Evolutionary conservation across 495 filamentous ascomycete species (phyloP), one percentile per base, ranked within the genome.

Genomic region (Neurospora sp.): DNA sequence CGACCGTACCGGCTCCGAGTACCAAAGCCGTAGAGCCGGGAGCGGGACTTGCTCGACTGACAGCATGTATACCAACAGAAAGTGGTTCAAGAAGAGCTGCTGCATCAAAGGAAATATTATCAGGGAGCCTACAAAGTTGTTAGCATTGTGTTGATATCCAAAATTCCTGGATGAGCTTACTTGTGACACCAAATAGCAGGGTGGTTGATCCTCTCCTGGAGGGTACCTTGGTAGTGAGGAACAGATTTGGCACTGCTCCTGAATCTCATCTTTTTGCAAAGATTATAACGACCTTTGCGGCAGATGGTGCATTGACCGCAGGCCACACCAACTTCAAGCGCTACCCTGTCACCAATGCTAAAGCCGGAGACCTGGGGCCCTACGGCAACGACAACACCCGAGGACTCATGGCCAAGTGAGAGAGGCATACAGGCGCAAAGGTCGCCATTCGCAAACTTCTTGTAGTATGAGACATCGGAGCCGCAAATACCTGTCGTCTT

Each of bases 171-270:
- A 41, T 39, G 68, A 44, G 27, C 85, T 76, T 80, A 90, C 89
- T 88, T 89, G 76, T 93, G 89, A 77, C 90, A 92, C 90, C 91
- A 93, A 42, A 80, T 83, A 11, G 92, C 93, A 0, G 93, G 93
- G 81, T 97, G 93, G 81, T 97, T 97, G 73, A 96, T 94, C 70
- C 87, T 86, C 74, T 94, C 91, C 83, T 96, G 94, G 40, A 97
- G 85, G n/a, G 94, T 97, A 31, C 94, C 94, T 81, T 96, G 93
- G 72, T 90, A 90, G 77, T 97, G 94, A 44, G 94, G 94, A 74
- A 90, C 90, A 46, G 86, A 86, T 80, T 96, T 97, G 68, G 93
- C 94, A 75, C 90, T 93, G 77, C 90, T 92, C 79, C 94, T 86
- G 81, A 98, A 98, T 39, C 85, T 86, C 89, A 98, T 91, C 31